Conservation (phyloP, 2,329 filamentous ascomycete species). For the Colletotrichum destructivum region DNA sequence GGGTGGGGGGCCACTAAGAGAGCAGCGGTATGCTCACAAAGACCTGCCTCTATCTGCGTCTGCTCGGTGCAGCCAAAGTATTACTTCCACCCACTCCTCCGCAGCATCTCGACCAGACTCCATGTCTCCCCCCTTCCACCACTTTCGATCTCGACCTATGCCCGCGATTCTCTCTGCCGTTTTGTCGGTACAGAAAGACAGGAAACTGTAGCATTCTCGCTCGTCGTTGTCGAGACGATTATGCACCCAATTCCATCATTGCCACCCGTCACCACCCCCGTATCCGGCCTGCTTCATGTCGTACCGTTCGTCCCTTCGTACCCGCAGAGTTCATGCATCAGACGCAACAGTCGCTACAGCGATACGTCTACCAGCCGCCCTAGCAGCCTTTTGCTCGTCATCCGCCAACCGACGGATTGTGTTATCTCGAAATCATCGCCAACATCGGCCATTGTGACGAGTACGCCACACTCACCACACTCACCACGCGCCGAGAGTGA, state of each 20-base stretch:
- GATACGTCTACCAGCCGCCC: conserved; percentile 45
- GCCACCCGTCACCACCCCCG: conserved; percentile 10
- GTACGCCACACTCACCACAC: conserved; percentile 25
- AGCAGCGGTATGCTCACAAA: conserved; percentile 37
- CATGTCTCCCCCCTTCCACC: conserved; percentile 19
- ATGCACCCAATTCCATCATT: conserved; percentile 14
- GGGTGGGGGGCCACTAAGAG: conserved; percentile 20
- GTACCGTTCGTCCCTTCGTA: conserved; percentile 42
- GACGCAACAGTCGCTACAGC: conserved; percentile 45
- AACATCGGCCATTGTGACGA: conserved; percentile 24
- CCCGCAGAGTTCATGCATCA: conserved; percentile 50
- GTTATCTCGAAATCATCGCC: conserved; percentile 9
- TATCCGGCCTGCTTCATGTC: conserved; percentile 37
- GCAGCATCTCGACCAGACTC: conserved; percentile 21
- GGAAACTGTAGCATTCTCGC: conserved; percentile 8
- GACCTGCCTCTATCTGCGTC: conserved; percentile 35
- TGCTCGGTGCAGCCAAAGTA: conserved; percentile 40
- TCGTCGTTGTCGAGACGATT: conserved; percentile 18
- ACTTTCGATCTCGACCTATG: conserved; percentile 22
- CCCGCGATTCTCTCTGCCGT: conserved; percentile 5
- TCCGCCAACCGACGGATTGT: conserved; percentile 20
- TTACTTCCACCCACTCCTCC: conserved; percentile 41
- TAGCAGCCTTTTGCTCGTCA: conserved; percentile 45
- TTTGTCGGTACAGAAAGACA: conserved; percentile 7
- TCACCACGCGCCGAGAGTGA: conserved; percentile 36